phyloP scores from a whole-genome alignment of 345 rosid species.

The Populus alba region DNA sequence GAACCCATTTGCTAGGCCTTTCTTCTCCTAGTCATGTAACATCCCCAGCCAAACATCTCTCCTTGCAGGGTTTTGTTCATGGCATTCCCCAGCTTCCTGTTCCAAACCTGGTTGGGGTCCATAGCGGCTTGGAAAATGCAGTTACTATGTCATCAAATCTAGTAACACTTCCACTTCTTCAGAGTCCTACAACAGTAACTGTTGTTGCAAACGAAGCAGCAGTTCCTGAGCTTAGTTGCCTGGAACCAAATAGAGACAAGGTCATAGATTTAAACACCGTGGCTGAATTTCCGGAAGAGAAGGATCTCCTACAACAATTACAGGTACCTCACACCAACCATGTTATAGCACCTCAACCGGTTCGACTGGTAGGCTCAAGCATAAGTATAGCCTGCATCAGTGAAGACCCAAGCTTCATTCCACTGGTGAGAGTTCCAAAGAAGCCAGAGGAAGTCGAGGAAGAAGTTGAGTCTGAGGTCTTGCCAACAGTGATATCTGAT shows the following conservation, averaged over 20 bases:
- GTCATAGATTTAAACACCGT: conserved; percentile 58
- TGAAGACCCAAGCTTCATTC: conserved; percentile 18
- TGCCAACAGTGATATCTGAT: conserved; percentile 75
- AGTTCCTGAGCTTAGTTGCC: conserved; percentile 30
- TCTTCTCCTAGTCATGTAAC: conserved; percentile 25
- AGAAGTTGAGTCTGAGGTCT: conserved; percentile 63
- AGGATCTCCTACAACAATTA: conserved; percentile 54
- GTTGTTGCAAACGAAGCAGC: conserved; percentile 12
- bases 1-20: conserved; percentile 26
- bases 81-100: conserved; percentile 39
- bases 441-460: conserved; percentile 71
- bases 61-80: conserved; percentile 40
- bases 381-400: conserved; percentile 63
- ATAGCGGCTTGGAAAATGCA: conserved; percentile 26
- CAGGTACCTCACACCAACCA: conserved; percentile 38
- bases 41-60: conserved; percentile 25
- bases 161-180: conserved; percentile 81
- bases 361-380: conserved; percentile 77
- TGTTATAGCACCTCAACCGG: conserved; percentile 64
- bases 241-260: conserved; percentile 27
- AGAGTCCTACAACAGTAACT: conserved; percentile 37
- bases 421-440: conserved; percentile 27
- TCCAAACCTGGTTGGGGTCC: conserved; percentile 27
- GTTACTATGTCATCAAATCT: conserved; percentile 33
- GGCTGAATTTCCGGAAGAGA: conserved; percentile 56